phyloP scores from a whole-genome alignment of 768 basidiomycete genomes.

The Cystoderma amianthinum region DNA sequence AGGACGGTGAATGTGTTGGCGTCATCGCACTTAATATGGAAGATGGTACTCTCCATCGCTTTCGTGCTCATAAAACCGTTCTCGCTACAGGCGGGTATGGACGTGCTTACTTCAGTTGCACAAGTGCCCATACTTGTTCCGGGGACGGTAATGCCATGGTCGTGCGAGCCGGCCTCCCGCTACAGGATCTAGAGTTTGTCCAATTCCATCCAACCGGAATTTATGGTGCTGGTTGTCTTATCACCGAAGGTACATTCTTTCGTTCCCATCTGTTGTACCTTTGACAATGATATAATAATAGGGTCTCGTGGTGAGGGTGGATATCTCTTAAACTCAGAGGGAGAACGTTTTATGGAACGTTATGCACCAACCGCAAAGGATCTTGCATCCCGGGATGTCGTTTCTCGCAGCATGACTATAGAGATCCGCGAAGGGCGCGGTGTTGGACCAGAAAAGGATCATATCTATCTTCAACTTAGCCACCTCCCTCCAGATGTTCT shows the following conservation, averaged over 20 bases:
- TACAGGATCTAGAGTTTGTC: conserved; percentile 98
- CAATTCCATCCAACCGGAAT: conserved; percentile 99
- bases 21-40: conserved; percentile 99
- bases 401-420: conserved; percentile 98
- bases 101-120: conserved; percentile 97
- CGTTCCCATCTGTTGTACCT: not conserved
- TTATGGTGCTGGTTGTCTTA: conserved; percentile 97
- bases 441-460: conserved; percentile 97
- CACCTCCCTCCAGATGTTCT: conserved; percentile 95
- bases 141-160: conserved; percentile 99
- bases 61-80: conserved; percentile 97
- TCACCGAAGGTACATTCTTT: conserved; percentile 76
- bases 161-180: conserved; percentile 87
- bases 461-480: conserved; percentile 93
- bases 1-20: conserved; percentile 98
- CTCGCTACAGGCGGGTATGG: conserved; percentile 98
- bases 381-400: conserved; percentile 98
- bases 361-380: conserved; percentile 99
- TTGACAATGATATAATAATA: conserved; percentile 22
- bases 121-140: conserved; percentile 97
- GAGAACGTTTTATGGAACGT: conserved; percentile 99
- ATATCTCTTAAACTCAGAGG: conserved; percentile 95
- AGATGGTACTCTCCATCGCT: conserved; percentile 97
- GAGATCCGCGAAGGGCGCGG: conserved; percentile 99
- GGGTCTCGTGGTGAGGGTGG: conserved; percentile 99